Percentiles rank a stretch among this genome's conserved stretches.
Conservation (phyloP, 495 filamentous ascomycete genomes). For the Aspergillus asperescens region DNA sequence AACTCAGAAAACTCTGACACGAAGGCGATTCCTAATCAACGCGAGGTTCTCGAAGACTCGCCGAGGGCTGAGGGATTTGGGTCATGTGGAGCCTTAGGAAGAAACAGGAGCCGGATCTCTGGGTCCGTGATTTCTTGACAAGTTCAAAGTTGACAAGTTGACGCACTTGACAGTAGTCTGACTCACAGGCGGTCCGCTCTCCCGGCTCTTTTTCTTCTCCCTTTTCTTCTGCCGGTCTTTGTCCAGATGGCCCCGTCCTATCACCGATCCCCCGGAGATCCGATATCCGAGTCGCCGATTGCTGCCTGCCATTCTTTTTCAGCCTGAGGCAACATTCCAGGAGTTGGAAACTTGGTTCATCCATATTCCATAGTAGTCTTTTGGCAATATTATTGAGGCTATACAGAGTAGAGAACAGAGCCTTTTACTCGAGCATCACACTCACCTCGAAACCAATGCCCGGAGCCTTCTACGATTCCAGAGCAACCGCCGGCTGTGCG, state of each 20-base stretch:
- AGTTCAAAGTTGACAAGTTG: background rate
- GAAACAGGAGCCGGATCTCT: conserved; percentile 17
- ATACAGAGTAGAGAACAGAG: too few relatives aligned
- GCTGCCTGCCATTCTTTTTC: conserved; percentile 6
- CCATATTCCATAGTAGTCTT: too few relatives aligned
- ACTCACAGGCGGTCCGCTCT: conserved; percentile 19
- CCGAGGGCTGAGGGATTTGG: conserved; percentile 4
- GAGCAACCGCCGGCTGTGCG: too few relatives aligned
- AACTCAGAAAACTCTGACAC: background rate
- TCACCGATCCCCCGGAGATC: conserved; percentile 11
- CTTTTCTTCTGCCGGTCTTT: conserved; percentile 20
- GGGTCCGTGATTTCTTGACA: conserved; percentile 5
- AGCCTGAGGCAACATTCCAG: background rate
- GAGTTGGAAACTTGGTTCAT: too few relatives aligned
- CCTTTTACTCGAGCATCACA: too few relatives aligned
- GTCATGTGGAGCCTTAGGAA: conserved; percentile 21
- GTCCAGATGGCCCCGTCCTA: conserved; percentile 2
- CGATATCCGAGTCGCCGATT: conserved; percentile 17
- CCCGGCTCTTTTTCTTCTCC: conserved; percentile 24
- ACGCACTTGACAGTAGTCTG: conserved; percentile 11
- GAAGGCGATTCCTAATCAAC: conserved; percentile 5
- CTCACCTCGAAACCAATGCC: too few relatives aligned
- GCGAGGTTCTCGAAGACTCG: conserved; percentile 9
- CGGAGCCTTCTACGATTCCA: too few relatives aligned
- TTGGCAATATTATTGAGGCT: too few relatives aligned